Evolutionary conservation across 257 asterid genomes (phyloP).

Genomic region (Salvia rosmarinus): DNA sequence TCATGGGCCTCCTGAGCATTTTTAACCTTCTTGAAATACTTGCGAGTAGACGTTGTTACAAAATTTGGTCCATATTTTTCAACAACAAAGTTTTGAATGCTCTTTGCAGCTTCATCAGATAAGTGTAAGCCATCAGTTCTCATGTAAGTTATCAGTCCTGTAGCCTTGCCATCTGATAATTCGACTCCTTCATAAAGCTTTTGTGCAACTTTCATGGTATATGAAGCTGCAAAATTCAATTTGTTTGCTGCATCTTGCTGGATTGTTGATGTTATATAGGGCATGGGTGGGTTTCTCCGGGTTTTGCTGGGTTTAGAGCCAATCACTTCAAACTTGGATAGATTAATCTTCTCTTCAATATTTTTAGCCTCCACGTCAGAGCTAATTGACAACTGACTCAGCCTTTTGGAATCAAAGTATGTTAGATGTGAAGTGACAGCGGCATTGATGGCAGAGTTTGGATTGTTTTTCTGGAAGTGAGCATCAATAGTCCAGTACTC

Average conservation of each 20-base stretch:
- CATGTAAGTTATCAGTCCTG: constrained; percentile 89
- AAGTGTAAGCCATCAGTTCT: constrained; percentile 91
- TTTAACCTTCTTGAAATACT: constrained; percentile 81
- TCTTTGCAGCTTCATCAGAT: constrained; percentile 81
- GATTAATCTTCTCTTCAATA: constrained; percentile 56
- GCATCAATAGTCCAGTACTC: constrained; percentile 84
- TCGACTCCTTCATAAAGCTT: constrained; percentile 89
- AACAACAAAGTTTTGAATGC: constrained; percentile 60
- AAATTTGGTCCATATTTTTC: constrained; percentile 72
- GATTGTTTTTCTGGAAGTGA: constrained; percentile 47
- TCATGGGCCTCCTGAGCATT: constrained; percentile 99
- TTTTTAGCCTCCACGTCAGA: constrained; percentile 61
- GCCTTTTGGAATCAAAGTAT: constrained; percentile 55
- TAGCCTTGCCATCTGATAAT: constrained; percentile 65
- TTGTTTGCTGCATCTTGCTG: constrained; percentile 97
- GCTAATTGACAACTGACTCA: constrained; percentile 63
- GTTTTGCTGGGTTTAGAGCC: constrained; percentile 57
- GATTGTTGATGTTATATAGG: constrained; percentile 86
- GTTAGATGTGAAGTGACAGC: constrained; percentile 63
- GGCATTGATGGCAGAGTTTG: constrained; percentile 34
- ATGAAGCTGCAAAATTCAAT: constrained; percentile 67
- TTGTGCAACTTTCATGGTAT: constrained; percentile 90
- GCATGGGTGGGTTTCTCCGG: constrained; percentile 72
- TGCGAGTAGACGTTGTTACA: constrained; percentile 65
- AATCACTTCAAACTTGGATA: constrained; percentile 58